These are phyloP conservation scores for Hanseniaspora thailandica DNA, from an alignment of 805 yeast species.

Conservation along the genomic window DNA sequence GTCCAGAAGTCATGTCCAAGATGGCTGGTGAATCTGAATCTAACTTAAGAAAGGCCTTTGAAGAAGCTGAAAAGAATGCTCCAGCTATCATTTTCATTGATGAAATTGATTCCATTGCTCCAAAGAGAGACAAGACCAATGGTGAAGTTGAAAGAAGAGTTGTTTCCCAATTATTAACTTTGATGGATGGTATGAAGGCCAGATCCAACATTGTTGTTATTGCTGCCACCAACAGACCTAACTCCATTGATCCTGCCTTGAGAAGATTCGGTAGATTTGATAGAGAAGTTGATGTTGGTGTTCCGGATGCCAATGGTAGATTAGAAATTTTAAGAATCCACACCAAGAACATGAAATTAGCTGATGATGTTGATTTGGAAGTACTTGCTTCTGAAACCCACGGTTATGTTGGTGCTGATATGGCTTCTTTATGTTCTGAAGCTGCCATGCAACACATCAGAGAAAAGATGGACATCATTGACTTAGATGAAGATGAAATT, in stretches of 20 bases:
- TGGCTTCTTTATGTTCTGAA: slow-evolving; percentile 97
- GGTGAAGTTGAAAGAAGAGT: slow-evolving; percentile 99
- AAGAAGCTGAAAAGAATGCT: slow-evolving; percentile 97
- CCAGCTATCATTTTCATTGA: slow-evolving; percentile 96
- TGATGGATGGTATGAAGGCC: slow-evolving; percentile 99
- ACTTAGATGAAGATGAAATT: slow-evolving; percentile 88
- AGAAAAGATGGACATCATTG: slow-evolving; percentile 97
- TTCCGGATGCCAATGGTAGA: slow-evolving; percentile 98
- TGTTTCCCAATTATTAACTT: slow-evolving; percentile 89
- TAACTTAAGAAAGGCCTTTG: slow-evolving; percentile 92
- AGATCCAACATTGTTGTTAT: slow-evolving; percentile 95
- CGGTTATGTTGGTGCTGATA: slow-evolving; percentile 98
- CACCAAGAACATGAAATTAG: slow-evolving; percentile 96
- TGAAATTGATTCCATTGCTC: slow-evolving; percentile 97
- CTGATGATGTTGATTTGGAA: slow-evolving; percentile 89
- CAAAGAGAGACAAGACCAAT: slow-evolving; percentile 98
- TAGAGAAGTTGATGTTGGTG: slow-evolving; percentile 81
- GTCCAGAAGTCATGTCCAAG: slow-evolving; percentile 99
- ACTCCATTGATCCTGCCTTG: slow-evolving; percentile 65
- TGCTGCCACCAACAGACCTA: slow-evolving; percentile 86
- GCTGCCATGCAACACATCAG: slow-evolving; percentile 99
- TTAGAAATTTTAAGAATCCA: slow-evolving; percentile 92
- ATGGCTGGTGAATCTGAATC: slow-evolving; percentile 99
- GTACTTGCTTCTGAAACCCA: slow-evolving; percentile 94
- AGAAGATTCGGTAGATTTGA: slow-evolving; percentile 85